Evolutionary conservation across 495 filamentous ascomycete species (phyloP).

Genomic region (Rostrohypoxylon terebratum): DNA sequence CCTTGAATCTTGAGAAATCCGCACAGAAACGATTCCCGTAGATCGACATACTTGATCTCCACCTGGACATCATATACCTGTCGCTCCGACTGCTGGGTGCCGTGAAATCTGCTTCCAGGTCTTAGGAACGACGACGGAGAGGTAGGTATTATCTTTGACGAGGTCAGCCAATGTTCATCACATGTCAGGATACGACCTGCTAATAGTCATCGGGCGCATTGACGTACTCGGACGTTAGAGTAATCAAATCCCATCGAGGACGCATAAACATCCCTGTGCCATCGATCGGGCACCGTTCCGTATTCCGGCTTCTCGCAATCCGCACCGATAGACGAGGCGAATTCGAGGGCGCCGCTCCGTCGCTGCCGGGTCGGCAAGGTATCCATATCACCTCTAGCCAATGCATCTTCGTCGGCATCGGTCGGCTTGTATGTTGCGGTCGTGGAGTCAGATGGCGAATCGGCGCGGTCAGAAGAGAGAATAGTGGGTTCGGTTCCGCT

Average conservation of each 20-base stretch:
- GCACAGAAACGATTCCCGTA: conserved; percentile 93
- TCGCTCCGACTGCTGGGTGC: conserved; percentile 90
- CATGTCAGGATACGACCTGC: background rate
- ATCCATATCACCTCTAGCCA: conserved; percentile 24
- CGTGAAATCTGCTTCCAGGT: conserved; percentile 87
- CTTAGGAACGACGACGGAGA: conserved; percentile 85
- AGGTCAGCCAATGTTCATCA: conserved; percentile 36
- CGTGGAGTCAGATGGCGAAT: conserved; percentile 35
- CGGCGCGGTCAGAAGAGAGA: conserved; percentile 36
- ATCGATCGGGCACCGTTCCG: conserved; percentile 32
- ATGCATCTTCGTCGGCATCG: conserved; percentile 52
- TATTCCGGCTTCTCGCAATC: conserved; percentile 45
- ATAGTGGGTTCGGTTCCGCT: conserved; percentile 42
- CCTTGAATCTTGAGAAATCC: conserved; percentile 98
- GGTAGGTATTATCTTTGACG: conserved; percentile 66
- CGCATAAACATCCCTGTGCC: conserved; percentile 41
- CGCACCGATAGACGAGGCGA: conserved; percentile 38
- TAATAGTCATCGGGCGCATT: background rate
- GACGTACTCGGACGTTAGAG: conserved; percentile 72
- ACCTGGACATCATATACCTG: conserved; percentile 96
- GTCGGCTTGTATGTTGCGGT: conserved; percentile 48
- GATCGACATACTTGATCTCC: conserved; percentile 95
- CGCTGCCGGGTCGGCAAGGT: conserved; percentile 18
- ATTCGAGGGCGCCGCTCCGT: conserved; percentile 32
- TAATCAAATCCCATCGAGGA: conserved; percentile 72